Evolutionary conservation across 352 stramenopile genomes (phyloP).

Genomic region (Phytophthora megakarya): DNA sequence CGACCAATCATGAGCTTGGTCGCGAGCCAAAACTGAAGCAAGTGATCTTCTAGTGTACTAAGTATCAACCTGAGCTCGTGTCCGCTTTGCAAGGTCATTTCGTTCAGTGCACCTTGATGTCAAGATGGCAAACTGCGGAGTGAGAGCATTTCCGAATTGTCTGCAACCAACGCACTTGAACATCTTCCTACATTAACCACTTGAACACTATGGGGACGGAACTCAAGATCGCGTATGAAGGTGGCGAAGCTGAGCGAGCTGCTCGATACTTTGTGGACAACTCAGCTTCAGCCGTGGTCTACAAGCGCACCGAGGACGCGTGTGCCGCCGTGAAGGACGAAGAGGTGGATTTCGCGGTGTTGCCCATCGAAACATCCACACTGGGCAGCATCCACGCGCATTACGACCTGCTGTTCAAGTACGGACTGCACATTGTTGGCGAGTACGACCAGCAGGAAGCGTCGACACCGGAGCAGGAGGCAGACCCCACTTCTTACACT

Average conservation of each 20-base stretch:
- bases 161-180: slow-evolving; percentile 16
- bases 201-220: slow-evolving; percentile 35
- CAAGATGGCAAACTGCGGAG: neutral
- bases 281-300: slow-evolving; percentile 39
- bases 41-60: too few relatives aligned
- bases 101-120: neutral
- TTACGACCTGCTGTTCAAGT: slow-evolving; percentile 89
- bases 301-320: slow-evolving; percentile 40
- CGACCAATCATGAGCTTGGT: slow-evolving; percentile 31
- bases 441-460: slow-evolving; percentile 57
- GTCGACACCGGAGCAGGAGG: slow-evolving; percentile 40
- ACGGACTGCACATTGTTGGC: slow-evolving; percentile 67
- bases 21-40: slow-evolving; percentile 18
- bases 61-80: neutral
- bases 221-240: slow-evolving; percentile 94
- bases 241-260: slow-evolving; percentile 92
- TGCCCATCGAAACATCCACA: slow-evolving; percentile 97
- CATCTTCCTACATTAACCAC: neutral
- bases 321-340: slow-evolving; percentile 68
- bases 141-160: slow-evolving; percentile 28
- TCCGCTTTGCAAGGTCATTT: neutral
- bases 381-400: slow-evolving; percentile 96
- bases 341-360: slow-evolving; percentile 93
- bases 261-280: slow-evolving; percentile 33
- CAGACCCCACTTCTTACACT: slow-evolving; percentile 74